Evolutionary conservation across 73 alveolate genomes (phyloP).

Genomic region (Uronychia binucleata): DNA sequence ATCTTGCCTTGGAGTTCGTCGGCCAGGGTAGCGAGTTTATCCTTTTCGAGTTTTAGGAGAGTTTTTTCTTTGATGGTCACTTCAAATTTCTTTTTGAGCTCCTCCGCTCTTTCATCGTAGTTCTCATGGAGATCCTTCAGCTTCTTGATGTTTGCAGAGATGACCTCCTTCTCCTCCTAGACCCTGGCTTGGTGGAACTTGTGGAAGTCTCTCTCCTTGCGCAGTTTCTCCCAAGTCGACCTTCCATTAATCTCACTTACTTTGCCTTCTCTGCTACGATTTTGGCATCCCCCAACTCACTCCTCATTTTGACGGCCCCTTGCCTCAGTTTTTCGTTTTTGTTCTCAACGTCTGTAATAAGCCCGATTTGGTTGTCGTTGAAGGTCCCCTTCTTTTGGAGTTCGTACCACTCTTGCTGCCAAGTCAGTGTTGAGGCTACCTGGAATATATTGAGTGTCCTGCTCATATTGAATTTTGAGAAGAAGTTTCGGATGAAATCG

Average conservation of each 20-base stretch:
- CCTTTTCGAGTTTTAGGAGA: conserved; percentile 97
- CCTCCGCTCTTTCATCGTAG: conserved; percentile 95
- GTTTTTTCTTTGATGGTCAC: conserved; percentile 97
- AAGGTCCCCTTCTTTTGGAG: conserved; percentile 96
- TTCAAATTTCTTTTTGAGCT: conserved; percentile 93
- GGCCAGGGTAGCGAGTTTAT: conserved; percentile 76
- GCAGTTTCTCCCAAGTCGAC: conserved; percentile 96
- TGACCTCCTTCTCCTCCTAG: conserved; percentile 83
- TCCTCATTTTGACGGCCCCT: conserved; percentile 87
- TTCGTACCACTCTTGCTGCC: conserved; percentile 98
- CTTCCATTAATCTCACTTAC: too few species aligned
- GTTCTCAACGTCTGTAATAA: conserved; percentile 97
- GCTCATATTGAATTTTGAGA: conserved; percentile 88
- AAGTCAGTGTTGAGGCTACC: too few species aligned
- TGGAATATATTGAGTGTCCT: conserved; percentile 95
- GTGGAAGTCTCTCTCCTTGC: conserved; percentile 99
- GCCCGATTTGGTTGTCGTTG: conserved; percentile 93
- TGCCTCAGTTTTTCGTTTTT: conserved; percentile 95
- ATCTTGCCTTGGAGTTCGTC: conserved; percentile 25
- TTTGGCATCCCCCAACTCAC: conserved; percentile 90
- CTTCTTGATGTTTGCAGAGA: conserved; percentile 86
- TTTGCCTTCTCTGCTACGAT: conserved; percentile 90
- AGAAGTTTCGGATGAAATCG: conserved; percentile 98
- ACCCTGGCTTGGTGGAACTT: conserved; percentile 98
- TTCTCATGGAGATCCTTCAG: conserved; percentile 94